These are phyloP conservation scores for Cornus controversa DNA, from an alignment of 148 eudicot species.

Conservation along the genomic window DNA sequence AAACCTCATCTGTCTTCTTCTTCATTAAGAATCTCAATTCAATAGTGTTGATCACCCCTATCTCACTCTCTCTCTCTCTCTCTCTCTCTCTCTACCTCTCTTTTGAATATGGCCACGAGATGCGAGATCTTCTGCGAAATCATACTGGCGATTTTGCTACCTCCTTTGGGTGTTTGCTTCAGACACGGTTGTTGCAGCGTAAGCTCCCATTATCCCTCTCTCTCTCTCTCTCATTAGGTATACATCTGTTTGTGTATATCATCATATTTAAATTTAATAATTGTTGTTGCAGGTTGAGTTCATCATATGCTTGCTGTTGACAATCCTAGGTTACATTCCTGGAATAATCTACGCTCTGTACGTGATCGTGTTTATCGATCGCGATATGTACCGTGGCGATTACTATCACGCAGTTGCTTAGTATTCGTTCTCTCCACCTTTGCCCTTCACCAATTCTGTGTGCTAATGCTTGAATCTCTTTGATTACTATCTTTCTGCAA, in stretches of 20 bases:
- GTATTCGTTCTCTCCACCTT: not conserved
- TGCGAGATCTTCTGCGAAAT: conserved; percentile 42
- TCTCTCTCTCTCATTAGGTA: not conserved
- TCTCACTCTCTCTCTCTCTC: not conserved
- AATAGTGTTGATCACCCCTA: not conserved
- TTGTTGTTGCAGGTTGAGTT: conserved; percentile 54
- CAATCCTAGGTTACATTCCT: conserved; percentile 76
- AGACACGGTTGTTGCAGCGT: conserved; percentile 52
- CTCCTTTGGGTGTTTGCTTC: conserved; percentile 53
- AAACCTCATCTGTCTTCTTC: conserved; percentile 2
- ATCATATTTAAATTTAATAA: not conserved
- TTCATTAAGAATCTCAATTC: not conserved
- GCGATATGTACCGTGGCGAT: conserved; percentile 32
- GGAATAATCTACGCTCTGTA: conserved; percentile 84
- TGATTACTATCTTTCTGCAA: not conserved
- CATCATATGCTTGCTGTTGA: conserved; percentile 71
- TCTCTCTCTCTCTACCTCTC: not conserved
- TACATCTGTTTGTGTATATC: too few relatives aligned
- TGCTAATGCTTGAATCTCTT: too few relatives aligned
- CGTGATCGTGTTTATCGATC: conserved; percentile 59
- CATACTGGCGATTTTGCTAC: conserved; percentile 39
- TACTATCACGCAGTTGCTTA: conserved; percentile 32
- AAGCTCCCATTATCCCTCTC: conserved; percentile 1
- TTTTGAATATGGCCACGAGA: conserved; percentile 10
- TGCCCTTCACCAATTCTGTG: too few relatives aligned